phyloP scores from a whole-genome alignment of 2,329 filamentous ascomycete species.

The Thelonectria blattea region DNA sequence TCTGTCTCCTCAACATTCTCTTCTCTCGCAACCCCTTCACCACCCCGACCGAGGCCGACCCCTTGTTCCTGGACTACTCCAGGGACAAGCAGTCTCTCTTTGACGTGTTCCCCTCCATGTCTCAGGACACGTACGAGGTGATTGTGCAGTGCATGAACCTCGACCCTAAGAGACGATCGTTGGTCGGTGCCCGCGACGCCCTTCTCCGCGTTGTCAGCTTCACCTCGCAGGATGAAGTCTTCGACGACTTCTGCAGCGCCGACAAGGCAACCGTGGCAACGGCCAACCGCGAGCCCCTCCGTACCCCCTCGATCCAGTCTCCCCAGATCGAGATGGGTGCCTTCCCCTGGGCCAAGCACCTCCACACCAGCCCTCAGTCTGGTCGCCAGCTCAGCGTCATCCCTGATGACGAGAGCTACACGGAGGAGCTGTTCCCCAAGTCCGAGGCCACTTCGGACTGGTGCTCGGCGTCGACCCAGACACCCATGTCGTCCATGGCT shows the following conservation, averaged over 20 bases:
- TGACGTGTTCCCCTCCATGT: constrained; percentile 98
- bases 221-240: constrained; percentile 87
- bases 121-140: constrained; percentile 95
- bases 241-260: constrained; percentile 92
- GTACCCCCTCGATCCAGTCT: constrained; percentile 92
- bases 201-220: constrained; percentile 85
- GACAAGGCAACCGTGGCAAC: constrained; percentile 79
- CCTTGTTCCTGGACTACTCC: constrained; percentile 90
- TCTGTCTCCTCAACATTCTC: constrained; percentile 93
- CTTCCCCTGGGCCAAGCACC: constrained; percentile 93
- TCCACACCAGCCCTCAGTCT: constrained; percentile 78
- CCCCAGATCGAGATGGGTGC: constrained; percentile 80
- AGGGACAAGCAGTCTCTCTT: constrained; percentile 95
- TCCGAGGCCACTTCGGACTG: constrained; percentile 77
- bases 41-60: constrained; percentile 86
- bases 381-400: constrained; percentile 87
- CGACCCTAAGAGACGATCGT: constrained; percentile 86
- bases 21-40: constrained; percentile 98
- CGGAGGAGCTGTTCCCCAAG: constrained; percentile 83
- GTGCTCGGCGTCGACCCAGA: constrained; percentile 78
- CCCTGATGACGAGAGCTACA: constrained; percentile 78
- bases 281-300: constrained; percentile 91
- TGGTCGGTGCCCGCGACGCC: constrained; percentile 77
- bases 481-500: constrained; percentile 80
- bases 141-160: constrained; percentile 89